These are phyloP conservation scores for Emergomyces orientalis DNA, from an alignment of 2,329 filamentous ascomycete species.

Conservation along the genomic window DNA sequence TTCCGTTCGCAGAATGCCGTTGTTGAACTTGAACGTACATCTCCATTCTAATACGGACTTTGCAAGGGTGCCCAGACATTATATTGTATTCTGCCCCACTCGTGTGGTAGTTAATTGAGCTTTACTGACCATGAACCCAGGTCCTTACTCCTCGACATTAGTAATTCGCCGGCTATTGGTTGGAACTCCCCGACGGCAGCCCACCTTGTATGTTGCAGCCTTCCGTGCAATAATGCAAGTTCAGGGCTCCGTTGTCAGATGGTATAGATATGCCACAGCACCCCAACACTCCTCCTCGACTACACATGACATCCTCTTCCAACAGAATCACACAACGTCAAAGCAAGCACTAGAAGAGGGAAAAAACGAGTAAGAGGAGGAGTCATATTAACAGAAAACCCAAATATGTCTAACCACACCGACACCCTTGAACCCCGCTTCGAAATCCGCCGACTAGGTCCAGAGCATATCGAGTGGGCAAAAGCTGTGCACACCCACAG, in stretches of 20 bases:
- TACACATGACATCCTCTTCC: neutral
- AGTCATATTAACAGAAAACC: neutral
- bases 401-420: neutral
- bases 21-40: too few relatives aligned
- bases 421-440: constrained; percentile 10
- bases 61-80: neutral
- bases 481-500: constrained; percentile 14
- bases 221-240: neutral
- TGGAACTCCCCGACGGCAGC: neutral
- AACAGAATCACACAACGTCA: neutral
- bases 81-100: too few relatives aligned
- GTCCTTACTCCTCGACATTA: too few relatives aligned
- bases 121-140: too few relatives aligned
- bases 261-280: neutral
- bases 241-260: neutral
- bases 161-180: too few relatives aligned
- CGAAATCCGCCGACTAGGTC: constrained; percentile 14
- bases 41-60: neutral
- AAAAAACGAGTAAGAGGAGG: neutral
- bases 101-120: neutral
- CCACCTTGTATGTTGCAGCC: neutral
- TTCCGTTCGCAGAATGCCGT: neutral
- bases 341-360: neutral
- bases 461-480: constrained; percentile 12
- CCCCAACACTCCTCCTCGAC: neutral